Percentiles rank a stretch among this genome's conserved stretches.
Evolutionary conservation across 1,139 yeast genomes (phyloP).

Genomic region (Yamadazyma buinensis): DNA sequence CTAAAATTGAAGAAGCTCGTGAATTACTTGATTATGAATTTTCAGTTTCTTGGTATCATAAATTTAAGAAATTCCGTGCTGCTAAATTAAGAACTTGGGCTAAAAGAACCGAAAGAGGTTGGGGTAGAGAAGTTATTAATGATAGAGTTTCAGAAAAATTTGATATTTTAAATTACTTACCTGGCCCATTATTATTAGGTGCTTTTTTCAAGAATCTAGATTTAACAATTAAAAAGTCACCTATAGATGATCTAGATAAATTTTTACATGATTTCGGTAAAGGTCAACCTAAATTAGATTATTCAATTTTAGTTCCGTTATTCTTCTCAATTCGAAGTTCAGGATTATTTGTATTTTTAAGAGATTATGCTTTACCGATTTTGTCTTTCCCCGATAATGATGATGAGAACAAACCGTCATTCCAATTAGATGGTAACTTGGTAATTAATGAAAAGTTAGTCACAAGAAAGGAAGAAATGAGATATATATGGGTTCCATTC

Average conservation of each 20-base stretch:
- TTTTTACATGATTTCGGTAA: constrained; percentile 36
- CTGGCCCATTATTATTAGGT: constrained; percentile 36
- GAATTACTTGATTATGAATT: constrained; percentile 42
- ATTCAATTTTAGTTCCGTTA: constrained; percentile 40
- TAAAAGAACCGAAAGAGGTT: constrained; percentile 21
- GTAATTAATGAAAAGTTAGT: constrained; percentile 43
- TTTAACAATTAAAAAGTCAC: constrained; percentile 22
- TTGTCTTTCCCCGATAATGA: constrained; percentile 36
- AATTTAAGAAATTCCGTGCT: constrained; percentile 24
- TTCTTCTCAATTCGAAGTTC: constrained; percentile 27
- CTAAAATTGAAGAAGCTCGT: constrained; percentile 31
- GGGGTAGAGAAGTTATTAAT: constrained; percentile 36
- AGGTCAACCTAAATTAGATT: constrained; percentile 38
- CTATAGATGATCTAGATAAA: constrained; percentile 30
- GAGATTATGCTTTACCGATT: constrained; percentile 43
- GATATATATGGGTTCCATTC: constrained; percentile 44
- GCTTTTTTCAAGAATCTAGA: constrained; percentile 31
- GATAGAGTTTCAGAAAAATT: constrained; percentile 29
- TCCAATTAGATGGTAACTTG: constrained; percentile 33
- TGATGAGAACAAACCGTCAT: constrained; percentile 22
- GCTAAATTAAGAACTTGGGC: constrained; percentile 26
- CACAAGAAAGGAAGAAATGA: constrained; percentile 36
- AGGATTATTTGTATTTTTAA: constrained; percentile 29
- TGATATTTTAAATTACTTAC: constrained; percentile 31
- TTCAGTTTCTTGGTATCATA: constrained; percentile 67